A percentile compares a stretch with the other conserved stretches of the same genome.
Evolutionary conservation across 257 asterid genomes (phyloP).

Genomic region (Ophiorrhiza pumila): DNA sequence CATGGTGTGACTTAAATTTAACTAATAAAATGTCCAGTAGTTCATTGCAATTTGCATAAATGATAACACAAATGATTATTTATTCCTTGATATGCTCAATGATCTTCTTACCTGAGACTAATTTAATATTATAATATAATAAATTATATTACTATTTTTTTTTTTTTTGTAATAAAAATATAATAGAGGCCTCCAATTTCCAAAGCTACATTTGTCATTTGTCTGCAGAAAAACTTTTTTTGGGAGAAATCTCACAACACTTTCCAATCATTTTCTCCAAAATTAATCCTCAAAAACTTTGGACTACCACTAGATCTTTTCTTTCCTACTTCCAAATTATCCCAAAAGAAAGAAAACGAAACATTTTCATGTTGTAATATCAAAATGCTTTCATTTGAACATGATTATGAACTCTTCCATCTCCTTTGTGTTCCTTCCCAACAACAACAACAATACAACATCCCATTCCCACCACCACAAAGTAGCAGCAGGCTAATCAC

Average conservation of each 20-base stretch:
- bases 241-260: not conserved
- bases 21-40: not conserved
- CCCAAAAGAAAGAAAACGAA: not conserved
- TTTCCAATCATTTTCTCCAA: not conserved
- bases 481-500: not conserved
- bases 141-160: no score
- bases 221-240: no score
- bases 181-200: not conserved
- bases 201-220: not conserved
- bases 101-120: not conserved
- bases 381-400: constrained; percentile 2
- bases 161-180: no score
- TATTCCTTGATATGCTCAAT: not conserved
- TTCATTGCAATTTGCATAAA: not conserved
- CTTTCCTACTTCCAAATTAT: not conserved
- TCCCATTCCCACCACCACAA: not conserved
- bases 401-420: constrained; percentile 7
- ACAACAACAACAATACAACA: not conserved
- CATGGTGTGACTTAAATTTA: no score
- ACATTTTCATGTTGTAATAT: no score
- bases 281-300: not conserved
- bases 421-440: constrained; percentile 1
- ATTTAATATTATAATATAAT: not conserved
- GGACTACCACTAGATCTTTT: not conserved
- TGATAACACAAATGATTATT: no score